Percentiles rank a stretch among this genome's conserved stretches.
phyloP scores from a whole-genome alignment of 306 rosid species.

The Lotus japonicus region DNA sequence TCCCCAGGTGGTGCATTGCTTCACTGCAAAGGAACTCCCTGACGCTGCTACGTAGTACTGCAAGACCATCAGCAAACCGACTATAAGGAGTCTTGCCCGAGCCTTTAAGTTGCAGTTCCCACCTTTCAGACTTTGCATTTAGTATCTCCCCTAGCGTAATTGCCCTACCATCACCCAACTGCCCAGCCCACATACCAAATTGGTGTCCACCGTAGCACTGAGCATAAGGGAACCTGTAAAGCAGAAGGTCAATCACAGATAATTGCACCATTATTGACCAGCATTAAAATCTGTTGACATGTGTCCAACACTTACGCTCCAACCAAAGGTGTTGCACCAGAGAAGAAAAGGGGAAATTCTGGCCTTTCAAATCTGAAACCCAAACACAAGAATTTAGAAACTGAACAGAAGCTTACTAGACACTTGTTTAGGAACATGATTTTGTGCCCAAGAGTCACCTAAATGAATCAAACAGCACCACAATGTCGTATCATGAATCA shows the following conservation, averaged over 20 bases:
- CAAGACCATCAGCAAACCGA: conserved; percentile 96
- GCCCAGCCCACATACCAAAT: conserved; percentile 99
- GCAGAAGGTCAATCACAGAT: conserved; percentile 12
- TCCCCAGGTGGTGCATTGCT: conserved; percentile 92
- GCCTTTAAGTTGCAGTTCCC: conserved; percentile 98
- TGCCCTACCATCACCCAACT: conserved; percentile 98
- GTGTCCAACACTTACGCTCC: conserved; percentile 67
- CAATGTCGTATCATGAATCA: background rate
- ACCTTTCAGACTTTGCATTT: conserved; percentile 74
- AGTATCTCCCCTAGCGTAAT: conserved; percentile 88
- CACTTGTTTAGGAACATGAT: background rate
- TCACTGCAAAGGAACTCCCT: conserved; percentile 98
- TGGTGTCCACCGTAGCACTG: conserved; percentile 99
- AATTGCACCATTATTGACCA: conserved; percentile 7
- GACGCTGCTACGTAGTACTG: conserved; percentile 95
- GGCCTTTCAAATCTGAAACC: conserved; percentile 80
- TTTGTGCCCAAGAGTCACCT: background rate
- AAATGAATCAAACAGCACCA: background rate
- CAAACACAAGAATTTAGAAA: conserved; percentile 30
- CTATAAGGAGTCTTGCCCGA: conserved; percentile 98
- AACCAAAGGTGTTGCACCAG: conserved; percentile 73
- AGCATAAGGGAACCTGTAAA: conserved; percentile 77
- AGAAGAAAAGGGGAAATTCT: conserved; percentile 72
- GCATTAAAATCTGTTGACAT: conserved; percentile 1
- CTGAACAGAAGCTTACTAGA: background rate